Conservation (phyloP, 2,329 filamentous ascomycete species). For the Cladophialophora exuberans region DNA sequence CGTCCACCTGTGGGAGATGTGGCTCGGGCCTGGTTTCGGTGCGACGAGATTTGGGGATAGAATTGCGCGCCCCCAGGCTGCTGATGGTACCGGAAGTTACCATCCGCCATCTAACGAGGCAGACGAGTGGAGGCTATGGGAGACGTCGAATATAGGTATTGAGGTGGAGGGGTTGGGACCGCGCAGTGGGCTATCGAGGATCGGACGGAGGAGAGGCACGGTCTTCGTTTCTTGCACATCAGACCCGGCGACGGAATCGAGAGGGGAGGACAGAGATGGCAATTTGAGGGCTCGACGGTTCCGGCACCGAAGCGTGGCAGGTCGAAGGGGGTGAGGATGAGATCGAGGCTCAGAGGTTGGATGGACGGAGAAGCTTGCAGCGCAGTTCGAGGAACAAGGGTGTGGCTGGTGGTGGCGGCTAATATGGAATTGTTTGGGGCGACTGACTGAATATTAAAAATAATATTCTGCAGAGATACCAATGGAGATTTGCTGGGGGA, state of each 20-base stretch:
- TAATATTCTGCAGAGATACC: slow-evolving; percentile 29
- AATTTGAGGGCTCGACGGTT: slow-evolving; percentile 5
- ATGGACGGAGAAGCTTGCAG: neutral
- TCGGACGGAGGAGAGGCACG: slow-evolving; percentile 36
- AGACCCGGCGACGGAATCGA: slow-evolving; percentile 32
- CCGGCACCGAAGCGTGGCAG: slow-evolving; percentile 17
- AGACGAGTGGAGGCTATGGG: slow-evolving; percentile 23
- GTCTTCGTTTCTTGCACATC: slow-evolving; percentile 56
- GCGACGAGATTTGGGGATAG: slow-evolving; percentile 50
- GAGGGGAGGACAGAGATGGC: slow-evolving; percentile 8
- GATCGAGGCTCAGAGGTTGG: slow-evolving; percentile 4
- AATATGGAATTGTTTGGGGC: slow-evolving; percentile 10
- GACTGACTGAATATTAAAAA: slow-evolving; percentile 21
- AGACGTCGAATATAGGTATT: neutral
- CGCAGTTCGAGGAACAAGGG: neutral
- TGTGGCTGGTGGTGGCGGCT: slow-evolving; percentile 1
- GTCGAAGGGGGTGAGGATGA: slow-evolving; percentile 4
- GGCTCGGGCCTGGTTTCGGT: slow-evolving; percentile 49
- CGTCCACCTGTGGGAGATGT: slow-evolving; percentile 50
- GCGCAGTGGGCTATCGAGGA: slow-evolving; percentile 18
- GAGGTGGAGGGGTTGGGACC: slow-evolving; percentile 18
- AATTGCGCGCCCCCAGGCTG: slow-evolving; percentile 57
- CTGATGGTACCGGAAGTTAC: slow-evolving; percentile 59
- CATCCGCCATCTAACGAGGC: slow-evolving; percentile 59
- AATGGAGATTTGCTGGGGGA: no score